Base-by-base conservation (phyloP, 345 rosid species). In the Eucalyptus grandis region DNA sequence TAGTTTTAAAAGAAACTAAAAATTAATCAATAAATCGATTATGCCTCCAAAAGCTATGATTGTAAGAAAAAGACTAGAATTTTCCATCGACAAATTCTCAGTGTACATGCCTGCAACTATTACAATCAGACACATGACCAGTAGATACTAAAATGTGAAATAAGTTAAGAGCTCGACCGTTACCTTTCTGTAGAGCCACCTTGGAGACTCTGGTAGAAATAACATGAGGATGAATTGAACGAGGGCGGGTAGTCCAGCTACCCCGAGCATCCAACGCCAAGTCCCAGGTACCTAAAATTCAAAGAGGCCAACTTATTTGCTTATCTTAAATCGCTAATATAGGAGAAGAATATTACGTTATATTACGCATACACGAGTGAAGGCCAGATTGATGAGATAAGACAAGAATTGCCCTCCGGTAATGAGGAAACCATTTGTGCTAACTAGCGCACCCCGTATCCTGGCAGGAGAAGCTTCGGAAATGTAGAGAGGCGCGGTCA, bases 211-310 rank as follows among this genome's bases (percentile, higher is more conserved):
- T 0, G 99, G 99, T 3, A 98, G 94, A 6, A 92, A 92, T 15
- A 93, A 11, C 99, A 98, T 97, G 85, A 97, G 88, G 31, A 93
- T 4, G 65, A 98, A 92, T 89, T 98, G 99, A 92, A 96, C 86
- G 0, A 94, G 3, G 1, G 98, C 96, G 3, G 99, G 99, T 7
- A 93, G 17, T 26, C 94, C 97, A 0, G 98, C 98, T 4, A 97
- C 88, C 7, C 99, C 99, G 54, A 97, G 96, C 99, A 98, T 97
- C 98, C 99, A 97, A 27, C 98, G 94, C 99, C 99, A 98, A 1
- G 99, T 96, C 54, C 99, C 96, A 4, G 90, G 93, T 51, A 91
- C 93, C 98, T 96, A 91, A 87, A 87, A 67, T 86, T 44, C 21
- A 17, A 87, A 47, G 15, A 19, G 27, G 47, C 85, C 47, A 40